These are phyloP conservation scores for Astrephomene gubernaculifera DNA, from an alignment of 139 green algal species.

Conservation along the genomic window DNA sequence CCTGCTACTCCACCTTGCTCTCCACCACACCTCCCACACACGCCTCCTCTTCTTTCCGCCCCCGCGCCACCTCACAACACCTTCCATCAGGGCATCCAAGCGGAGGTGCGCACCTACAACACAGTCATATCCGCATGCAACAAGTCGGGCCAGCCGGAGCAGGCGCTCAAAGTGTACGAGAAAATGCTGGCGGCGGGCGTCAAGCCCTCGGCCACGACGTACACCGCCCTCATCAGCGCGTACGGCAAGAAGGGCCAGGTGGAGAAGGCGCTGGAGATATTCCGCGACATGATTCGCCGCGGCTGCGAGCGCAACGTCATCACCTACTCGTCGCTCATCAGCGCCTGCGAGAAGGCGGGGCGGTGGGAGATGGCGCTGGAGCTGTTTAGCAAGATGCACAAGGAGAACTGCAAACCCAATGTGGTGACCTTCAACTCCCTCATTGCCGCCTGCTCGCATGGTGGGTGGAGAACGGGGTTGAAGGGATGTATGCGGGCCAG, in stretches of 20 bases:
- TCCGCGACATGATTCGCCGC: constrained; percentile 75
- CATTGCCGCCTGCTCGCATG: constrained; percentile 81
- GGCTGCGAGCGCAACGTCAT: constrained; percentile 82
- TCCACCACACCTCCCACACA: too few species aligned
- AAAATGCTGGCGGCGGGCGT: constrained; percentile 82
- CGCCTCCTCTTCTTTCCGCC: background rate
- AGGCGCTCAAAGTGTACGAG: constrained; percentile 83
- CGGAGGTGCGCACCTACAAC: constrained; percentile 91
- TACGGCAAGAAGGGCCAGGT: constrained; percentile 82
- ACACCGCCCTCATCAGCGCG: constrained; percentile 88
- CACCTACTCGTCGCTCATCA: constrained; percentile 78
- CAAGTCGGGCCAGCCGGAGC: constrained; percentile 68
- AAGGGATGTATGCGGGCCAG: background rate
- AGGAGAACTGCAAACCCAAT: constrained; percentile 83
- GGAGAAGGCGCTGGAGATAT: constrained; percentile 78
- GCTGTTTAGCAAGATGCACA: constrained; percentile 76
- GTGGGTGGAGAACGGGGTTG: too few species aligned
- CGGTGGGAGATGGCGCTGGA: constrained; percentile 80
- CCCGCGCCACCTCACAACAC: too few species aligned
- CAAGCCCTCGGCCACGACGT: constrained; percentile 85
- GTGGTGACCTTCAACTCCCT: constrained; percentile 92
- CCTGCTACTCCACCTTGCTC: too few species aligned
- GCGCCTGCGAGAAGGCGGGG: constrained; percentile 70
- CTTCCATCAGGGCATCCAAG: constrained; percentile 80
- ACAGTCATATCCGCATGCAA: constrained; percentile 86